Evolutionary conservation across 495 filamentous ascomycete species (phyloP).

Genomic region (Neurospora sp.): DNA sequence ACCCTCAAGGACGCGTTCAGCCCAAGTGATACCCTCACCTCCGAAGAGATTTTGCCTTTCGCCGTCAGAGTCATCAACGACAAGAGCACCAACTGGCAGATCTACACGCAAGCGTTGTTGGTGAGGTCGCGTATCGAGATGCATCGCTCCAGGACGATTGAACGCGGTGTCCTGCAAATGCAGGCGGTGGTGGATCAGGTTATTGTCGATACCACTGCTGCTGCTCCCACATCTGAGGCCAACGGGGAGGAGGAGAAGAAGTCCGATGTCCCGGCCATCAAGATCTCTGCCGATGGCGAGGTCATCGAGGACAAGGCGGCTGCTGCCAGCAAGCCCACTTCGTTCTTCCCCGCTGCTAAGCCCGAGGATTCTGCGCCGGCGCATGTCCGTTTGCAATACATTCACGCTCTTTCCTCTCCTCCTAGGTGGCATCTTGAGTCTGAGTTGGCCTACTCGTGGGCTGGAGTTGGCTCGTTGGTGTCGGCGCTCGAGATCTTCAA

Average conservation of each 20-base stretch:
- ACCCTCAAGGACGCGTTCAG: slow-evolving; percentile 80
- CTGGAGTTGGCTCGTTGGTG: slow-evolving; percentile 70
- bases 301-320: not conserved
- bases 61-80: slow-evolving; percentile 80
- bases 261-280: slow-evolving; percentile 26
- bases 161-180: slow-evolving; percentile 83
- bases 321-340: slow-evolving; percentile 37
- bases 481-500: slow-evolving; percentile 96
- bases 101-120: slow-evolving; percentile 87
- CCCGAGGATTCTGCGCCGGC: slow-evolving; percentile 67
- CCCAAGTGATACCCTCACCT: slow-evolving; percentile 72
- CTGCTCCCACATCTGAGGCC: slow-evolving; percentile 17
- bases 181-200: slow-evolving; percentile 96
- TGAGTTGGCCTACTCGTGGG: slow-evolving; percentile 87
- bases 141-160: slow-evolving; percentile 72
- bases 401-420: slow-evolving; percentile 72
- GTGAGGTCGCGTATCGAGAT: slow-evolving; percentile 84
- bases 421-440: slow-evolving; percentile 90
- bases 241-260: slow-evolving; percentile 9
- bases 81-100: slow-evolving; percentile 92
- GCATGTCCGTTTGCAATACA: slow-evolving; percentile 64
- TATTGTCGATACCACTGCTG: slow-evolving; percentile 68
- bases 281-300: slow-evolving; percentile 21
- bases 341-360: slow-evolving; percentile 76
- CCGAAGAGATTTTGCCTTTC: slow-evolving; percentile 87